Base-by-base conservation (phyloP, 345 rosid genomes). In the Salix udensis region DNA sequence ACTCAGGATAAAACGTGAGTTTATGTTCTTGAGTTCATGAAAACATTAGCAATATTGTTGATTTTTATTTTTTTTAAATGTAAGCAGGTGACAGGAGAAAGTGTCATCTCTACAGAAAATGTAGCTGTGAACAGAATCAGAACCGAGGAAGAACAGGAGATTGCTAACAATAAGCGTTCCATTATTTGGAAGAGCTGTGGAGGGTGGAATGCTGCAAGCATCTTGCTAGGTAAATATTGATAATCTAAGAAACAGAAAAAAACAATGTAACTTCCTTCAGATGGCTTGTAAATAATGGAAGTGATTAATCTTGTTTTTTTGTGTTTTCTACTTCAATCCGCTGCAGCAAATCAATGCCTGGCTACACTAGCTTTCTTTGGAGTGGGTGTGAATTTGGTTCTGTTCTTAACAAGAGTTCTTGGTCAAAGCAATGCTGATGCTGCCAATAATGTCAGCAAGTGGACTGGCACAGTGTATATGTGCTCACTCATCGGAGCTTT, bases 381-480 rank as follows among this genome's bases (percentile, higher is more conserved):
- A 14, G 98, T 93, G 14, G 96, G 92, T 5, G 98, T 93, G 44
- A 95, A 93, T 79, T 61, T 95, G 81, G 98, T 95, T 4, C 26
- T 95, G 74, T 93, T 95, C 82, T 77, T 91, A 42, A 93, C 97
- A 19, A 88, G 97, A 78, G 98, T 95, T 68, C 76, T 95, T 18
- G 90, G 84, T 31, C 98, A 90, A 82, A 82, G 85, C 21, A 95
- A 88, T 67, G 97, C 98, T 2, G 85, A 72, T 16, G 98, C 98
- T 46, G 98, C 98, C 18, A 95, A 91, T 73, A 93, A 80, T 28
- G 96, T 95, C 67, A 91, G 96, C 88, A 90, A 86, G 34, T 95
- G 98, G 98, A 93, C 98, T 0, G 98, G 98, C 74, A 93, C 98
- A 11, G 98, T 95, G 24, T 95, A 95, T 68, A 58, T 95, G 64